Evolutionary conservation across 805 yeast species (phyloP), one percentile per base, ranked within the genome.

Genomic region (Clavispora vitiphila): DNA sequence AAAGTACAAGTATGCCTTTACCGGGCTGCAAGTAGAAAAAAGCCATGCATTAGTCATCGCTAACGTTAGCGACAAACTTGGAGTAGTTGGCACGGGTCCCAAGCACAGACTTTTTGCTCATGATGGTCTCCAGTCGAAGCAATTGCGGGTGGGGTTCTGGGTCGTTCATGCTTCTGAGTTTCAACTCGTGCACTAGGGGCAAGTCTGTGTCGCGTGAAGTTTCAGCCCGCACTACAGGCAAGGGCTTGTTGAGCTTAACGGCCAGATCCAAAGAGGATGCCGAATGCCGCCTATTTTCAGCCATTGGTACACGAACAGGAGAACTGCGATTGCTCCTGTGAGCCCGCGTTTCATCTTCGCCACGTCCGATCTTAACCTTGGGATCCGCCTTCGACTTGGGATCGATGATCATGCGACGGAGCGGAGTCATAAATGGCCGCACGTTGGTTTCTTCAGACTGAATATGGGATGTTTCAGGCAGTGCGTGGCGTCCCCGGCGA

Each of bases 21-120:
- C 12, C 11, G n/a, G 26, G 26, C 26, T 5, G 12, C n/a, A n/a
- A 22, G 24, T 22, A 22, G 24, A 6, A 22, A 12, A n/a, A n/a
- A n/a, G n/a, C n/a, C 22, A 21, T 21, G 22, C 14, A 29, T 23
- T 14, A 21, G 37, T 22, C 23, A 18, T 24, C 19, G 23, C 37
- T 38, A 8, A 43, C 69, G 42, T 61, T 63, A 30, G 67, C 69
- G 41, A 69, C 38, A 41, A 69, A 69, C 47, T 56, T 61, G 37
- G 58, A 52, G 53, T 69, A 69, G 43, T 65, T 65, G 16, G 61
- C 63, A 19, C 70, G 51, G 2, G 74, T 69, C 3, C 71, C 69
- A 38, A 69, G 55, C 12, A 69, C 65, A 3, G 67, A 60, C 39
- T 57, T 54, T 43, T 64, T 63, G 40, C 70, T 65, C 47, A 47